A percentile compares a stretch with the other conserved stretches of the same genome.
phyloP scores from a whole-genome alignment of 1,139 yeast genomes.

The Taiozyma sp. region DNA sequence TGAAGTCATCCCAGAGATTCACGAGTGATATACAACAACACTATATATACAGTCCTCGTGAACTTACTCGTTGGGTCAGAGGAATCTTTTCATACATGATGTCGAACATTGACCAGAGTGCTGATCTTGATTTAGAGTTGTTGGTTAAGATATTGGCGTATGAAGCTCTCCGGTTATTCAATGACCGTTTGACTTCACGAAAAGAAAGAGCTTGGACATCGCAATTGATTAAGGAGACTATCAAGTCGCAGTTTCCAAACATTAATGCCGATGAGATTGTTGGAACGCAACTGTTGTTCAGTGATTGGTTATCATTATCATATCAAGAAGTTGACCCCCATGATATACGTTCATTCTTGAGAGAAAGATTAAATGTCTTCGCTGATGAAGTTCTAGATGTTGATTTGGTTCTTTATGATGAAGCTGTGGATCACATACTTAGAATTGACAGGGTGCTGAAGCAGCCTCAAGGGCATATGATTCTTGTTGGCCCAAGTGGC shows the following conservation, averaged over 20 bases:
- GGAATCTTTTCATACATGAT: conserved; percentile 57
- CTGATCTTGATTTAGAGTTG: conserved; percentile 32
- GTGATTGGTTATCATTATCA: conserved; percentile 67
- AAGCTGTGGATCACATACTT: conserved; percentile 66
- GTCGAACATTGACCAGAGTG: conserved; percentile 32
- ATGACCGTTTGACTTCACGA: conserved; percentile 55
- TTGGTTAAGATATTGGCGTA: conserved; percentile 72
- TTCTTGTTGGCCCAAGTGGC: conserved; percentile 80
- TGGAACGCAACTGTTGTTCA: conserved; percentile 51
- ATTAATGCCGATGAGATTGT: conserved; percentile 34
- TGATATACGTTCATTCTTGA: conserved; percentile 49
- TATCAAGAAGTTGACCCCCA: conserved; percentile 52
- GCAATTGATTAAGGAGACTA: conserved; percentile 34
- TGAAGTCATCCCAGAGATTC: conserved; percentile 37
- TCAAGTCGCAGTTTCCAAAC: conserved; percentile 42
- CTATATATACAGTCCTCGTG: conserved; percentile 85
- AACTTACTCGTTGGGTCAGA: conserved; percentile 80
- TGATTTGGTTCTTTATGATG: conserved; percentile 60
- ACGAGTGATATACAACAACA: conserved; percentile 38
- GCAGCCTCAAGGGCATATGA: conserved; percentile 88
- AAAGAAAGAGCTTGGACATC: conserved; percentile 51
- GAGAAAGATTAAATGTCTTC: conserved; percentile 63
- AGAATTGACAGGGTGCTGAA: conserved; percentile 78
- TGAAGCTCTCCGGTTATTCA: conserved; percentile 73
- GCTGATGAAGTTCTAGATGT: conserved; percentile 71